Percentiles rank a stretch among this genome's conserved stretches.
Evolutionary conservation across 805 yeast genomes (phyloP).

Genomic region (Danielia oregonensis): DNA sequence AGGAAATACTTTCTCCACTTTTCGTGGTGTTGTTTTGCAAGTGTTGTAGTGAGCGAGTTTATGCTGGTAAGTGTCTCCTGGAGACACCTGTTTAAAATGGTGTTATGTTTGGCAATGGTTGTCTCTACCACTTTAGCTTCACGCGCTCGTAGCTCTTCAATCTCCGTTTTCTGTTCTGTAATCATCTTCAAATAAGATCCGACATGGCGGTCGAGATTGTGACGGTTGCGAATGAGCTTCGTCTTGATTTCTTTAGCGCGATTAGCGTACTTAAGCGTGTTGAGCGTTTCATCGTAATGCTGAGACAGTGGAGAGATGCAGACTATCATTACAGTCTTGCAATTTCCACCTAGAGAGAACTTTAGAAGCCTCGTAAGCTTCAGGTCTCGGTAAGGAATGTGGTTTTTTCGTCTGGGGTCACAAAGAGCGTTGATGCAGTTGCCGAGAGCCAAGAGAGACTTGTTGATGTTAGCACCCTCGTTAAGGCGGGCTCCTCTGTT

Average conservation of each 20-base stretch:
- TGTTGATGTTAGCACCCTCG: constrained; percentile 93
- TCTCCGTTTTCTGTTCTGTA: constrained; percentile 72
- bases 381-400: constrained; percentile 89
- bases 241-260: constrained; percentile 90
- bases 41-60: constrained; percentile 36
- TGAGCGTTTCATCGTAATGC: constrained; percentile 91
- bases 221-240: constrained; percentile 68
- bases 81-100: constrained; percentile 19
- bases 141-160: constrained; percentile 59
- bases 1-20: constrained; percentile 40
- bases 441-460: constrained; percentile 83
- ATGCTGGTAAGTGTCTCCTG: constrained; percentile 40
- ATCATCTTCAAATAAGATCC: constrained; percentile 83
- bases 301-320: constrained; percentile 83
- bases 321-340: constrained; percentile 94
- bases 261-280: constrained; percentile 87
- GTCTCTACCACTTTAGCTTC: constrained; percentile 43
- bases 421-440: constrained; percentile 92
- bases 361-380: constrained; percentile 83
- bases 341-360: constrained; percentile 89
- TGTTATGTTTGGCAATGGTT: constrained; percentile 10
- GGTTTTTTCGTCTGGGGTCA: constrained; percentile 61
- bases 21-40: constrained; percentile 43
- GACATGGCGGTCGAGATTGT: constrained; percentile 74
- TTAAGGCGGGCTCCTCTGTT: constrained; percentile 77